These are phyloP conservation scores for Cyberlindnera petersonii DNA, from an alignment of 805 yeast genomes.

Conservation along the genomic window DNA sequence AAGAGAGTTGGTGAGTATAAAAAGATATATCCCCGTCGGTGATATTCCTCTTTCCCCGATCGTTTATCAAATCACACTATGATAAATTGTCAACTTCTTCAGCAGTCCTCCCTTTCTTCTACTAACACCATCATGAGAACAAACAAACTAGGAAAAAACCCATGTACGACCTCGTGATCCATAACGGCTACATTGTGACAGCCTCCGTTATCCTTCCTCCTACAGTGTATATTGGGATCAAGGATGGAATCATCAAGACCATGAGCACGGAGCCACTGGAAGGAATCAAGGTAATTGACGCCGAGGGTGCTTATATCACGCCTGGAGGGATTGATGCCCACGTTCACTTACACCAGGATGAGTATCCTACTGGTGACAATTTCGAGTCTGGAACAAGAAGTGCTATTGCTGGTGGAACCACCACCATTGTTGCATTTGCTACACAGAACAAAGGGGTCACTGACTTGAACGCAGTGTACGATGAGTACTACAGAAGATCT, in stretches of 20 bases:
- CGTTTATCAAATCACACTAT: too few relatives aligned
- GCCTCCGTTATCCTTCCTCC: slow-evolving; percentile 31
- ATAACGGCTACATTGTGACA: slow-evolving; percentile 31
- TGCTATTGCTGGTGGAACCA: slow-evolving; percentile 49
- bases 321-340: slow-evolving; percentile 53
- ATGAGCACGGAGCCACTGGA: slow-evolving; percentile 30
- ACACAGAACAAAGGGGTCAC: slow-evolving; percentile 35
- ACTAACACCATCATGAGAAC: too few relatives aligned
- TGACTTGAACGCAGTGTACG: slow-evolving; percentile 29
- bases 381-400: slow-evolving; percentile 42
- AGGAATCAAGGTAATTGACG: slow-evolving; percentile 36
- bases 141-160: too few relatives aligned
- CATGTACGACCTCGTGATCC: slow-evolving; percentile 27
- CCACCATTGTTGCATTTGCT: slow-evolving; percentile 46
- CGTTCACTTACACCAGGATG: slow-evolving; percentile 43
- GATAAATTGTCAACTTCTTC: too few relatives aligned
- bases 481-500: slow-evolving; percentile 32
- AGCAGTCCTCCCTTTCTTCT: too few relatives aligned
- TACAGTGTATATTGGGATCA: slow-evolving; percentile 38
- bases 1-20: too few relatives aligned
- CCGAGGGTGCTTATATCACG: slow-evolving; percentile 43
- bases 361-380: slow-evolving; percentile 40
- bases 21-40: too few relatives aligned
- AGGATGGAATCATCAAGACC: slow-evolving; percentile 35
- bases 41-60: too few relatives aligned